Conservation (phyloP, 208 protist genomes). For the Jaenimonas drosophilae region DNA sequence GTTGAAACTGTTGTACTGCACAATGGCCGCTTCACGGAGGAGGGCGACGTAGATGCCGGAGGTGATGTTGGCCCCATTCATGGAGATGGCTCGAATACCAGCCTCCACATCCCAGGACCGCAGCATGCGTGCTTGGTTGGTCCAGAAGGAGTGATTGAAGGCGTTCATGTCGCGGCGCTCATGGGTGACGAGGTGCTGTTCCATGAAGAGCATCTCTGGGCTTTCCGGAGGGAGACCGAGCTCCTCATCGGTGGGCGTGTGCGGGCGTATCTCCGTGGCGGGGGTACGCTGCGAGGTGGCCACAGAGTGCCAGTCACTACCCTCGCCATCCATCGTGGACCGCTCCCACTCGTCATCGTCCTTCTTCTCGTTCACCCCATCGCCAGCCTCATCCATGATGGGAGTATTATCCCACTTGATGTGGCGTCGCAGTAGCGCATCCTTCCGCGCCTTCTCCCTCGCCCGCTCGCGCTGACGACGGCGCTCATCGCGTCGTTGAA, state of each 20-base stretch:
- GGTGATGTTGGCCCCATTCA: constrained; percentile 2
- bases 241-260: too few species aligned
- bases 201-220: constrained; percentile 5
- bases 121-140: constrained; percentile 4
- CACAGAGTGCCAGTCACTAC: too few species aligned
- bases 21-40: constrained; percentile 25
- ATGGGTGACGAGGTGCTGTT: constrained; percentile 3
- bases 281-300: too few species aligned
- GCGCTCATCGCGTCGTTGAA: constrained; percentile 4
- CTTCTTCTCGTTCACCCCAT: neutral
- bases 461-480: neutral
- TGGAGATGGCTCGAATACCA: constrained; percentile 35
- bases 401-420: too few species aligned
- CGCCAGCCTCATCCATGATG: too few species aligned
- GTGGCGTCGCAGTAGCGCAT: neutral
- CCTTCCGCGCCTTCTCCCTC: constrained; percentile 3
- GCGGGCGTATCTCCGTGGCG: too few species aligned
- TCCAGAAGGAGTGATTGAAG: constrained; percentile 22
- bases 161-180: constrained; percentile 5
- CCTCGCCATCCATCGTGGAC: neutral
- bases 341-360: neutral
- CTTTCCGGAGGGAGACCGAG: neutral
- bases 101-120: constrained; percentile 36
- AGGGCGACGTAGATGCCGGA: constrained; percentile 47
- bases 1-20: constrained; percentile 71